Conservation (phyloP, 2,329 filamentous ascomycete species). For the Neopestalotiopsis sp. region DNA sequence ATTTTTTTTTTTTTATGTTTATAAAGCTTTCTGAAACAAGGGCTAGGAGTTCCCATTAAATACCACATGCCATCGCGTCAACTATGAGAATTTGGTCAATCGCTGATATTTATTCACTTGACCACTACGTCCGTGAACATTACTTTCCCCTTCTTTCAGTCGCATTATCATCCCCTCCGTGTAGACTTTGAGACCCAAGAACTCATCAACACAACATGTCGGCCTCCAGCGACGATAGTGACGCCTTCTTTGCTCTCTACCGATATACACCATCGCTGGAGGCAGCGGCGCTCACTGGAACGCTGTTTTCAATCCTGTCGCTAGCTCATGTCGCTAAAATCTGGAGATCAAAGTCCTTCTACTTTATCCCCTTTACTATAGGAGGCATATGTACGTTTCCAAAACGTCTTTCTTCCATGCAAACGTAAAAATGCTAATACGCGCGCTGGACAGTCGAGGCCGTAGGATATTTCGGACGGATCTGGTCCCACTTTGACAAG, state of each 20-base stretch:
- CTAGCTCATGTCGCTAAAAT: constrained; percentile 11
- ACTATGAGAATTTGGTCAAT: no score
- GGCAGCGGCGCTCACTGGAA: background rate
- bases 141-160: no score
- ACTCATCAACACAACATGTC: background rate
- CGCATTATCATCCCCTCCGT: no score
- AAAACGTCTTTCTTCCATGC: background rate
- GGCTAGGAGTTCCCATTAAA: no score
- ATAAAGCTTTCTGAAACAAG: no score
- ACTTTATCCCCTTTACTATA: constrained; percentile 18
- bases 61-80: no score
- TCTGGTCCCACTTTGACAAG: constrained; percentile 27
- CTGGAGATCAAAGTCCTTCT: constrained; percentile 1
- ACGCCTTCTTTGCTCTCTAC: constrained; percentile 6
- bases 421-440: no score
- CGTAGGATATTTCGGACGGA: constrained; percentile 27
- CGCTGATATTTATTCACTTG: no score
- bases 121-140: no score
- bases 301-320: background rate
- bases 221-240: background rate
- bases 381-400: constrained; percentile 13
- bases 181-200: no score
- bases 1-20: no score
- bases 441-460: constrained; percentile 23
- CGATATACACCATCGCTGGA: background rate